Percentiles rank a stretch among this genome's conserved stretches.
These are phyloP conservation scores for Sonneratia caseolaris DNA, from an alignment of 345 rosid genomes.

Conservation along the genomic window DNA sequence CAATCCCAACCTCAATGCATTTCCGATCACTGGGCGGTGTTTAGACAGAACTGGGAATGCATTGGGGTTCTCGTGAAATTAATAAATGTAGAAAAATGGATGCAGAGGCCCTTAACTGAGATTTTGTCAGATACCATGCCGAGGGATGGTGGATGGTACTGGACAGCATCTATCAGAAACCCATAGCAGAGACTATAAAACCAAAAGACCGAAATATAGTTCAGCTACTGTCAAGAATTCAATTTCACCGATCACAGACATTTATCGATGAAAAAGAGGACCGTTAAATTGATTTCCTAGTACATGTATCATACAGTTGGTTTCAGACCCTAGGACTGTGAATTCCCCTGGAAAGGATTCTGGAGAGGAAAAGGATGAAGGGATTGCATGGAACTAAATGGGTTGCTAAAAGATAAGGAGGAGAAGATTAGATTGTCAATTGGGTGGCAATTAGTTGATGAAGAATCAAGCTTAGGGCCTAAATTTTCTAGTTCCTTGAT, in stretches of 20 bases:
- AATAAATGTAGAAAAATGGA: too few relatives aligned
- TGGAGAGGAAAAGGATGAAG: conserved; percentile 20
- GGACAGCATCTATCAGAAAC: too few relatives aligned
- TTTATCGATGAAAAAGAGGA: not conserved
- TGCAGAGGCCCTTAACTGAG: too few relatives aligned
- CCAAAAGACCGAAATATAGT: not conserved
- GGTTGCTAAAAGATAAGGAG: conserved; percentile 24
- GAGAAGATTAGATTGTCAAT: not conserved
- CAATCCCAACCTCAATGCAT: too few relatives aligned
- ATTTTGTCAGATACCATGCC: too few relatives aligned
- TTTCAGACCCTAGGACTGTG: conserved; percentile 3
- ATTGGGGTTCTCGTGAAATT: not conserved
- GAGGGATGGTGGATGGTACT: too few relatives aligned
- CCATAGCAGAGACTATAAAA: too few relatives aligned
- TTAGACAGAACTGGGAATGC: not conserved
- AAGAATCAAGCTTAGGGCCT: conserved; percentile 24
- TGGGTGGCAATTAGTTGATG: not conserved
- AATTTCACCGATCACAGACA: not conserved
- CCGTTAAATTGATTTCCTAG: too few relatives aligned
- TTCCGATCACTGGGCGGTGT: too few relatives aligned
- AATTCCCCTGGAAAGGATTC: conserved; percentile 42
- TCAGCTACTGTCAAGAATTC: not conserved
- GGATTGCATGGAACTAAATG: conserved; percentile 36
- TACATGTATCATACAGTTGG: not conserved
- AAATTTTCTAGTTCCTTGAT: conserved; percentile 71